Evolutionary conservation across 2,329 filamentous ascomycete species (phyloP), one percentile per base, ranked within the genome.

Genomic region (Trichoderma sp.): DNA sequence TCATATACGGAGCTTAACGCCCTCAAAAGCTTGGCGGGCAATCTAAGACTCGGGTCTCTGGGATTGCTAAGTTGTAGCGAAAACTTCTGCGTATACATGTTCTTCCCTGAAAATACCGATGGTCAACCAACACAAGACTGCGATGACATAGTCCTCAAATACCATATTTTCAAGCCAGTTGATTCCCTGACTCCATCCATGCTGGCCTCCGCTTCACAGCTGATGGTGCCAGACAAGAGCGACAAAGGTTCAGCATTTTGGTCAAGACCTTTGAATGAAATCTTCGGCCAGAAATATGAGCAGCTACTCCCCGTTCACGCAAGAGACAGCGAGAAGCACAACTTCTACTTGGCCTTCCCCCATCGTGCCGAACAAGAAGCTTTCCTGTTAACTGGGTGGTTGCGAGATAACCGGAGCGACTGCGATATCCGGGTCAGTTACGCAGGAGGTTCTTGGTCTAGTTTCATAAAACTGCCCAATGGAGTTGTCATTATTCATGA

Each of bases 331-430:
- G 50, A 16, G 12, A 71, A 77, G 31, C 78, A 81, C 4, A 79
- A 77, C 29, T 87, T 90, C 77, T 90, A 87, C 76, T 79, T 91
- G 1, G 82, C 86, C 2, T 90, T 90, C 67, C 88, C 89, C 0
- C 78, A 79, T 0, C 81, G 83, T 2, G 81, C 82, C 33, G 75
- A 77, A 8, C 74, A 82, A 12, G 83, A 85, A 50, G 82, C 83
- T 21, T 77, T 81, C 9, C 83, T 87, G 9, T n/a, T 90, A 3
- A 82, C 80, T 33, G 80, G 82, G 21, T 91, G 88, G 88, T 79
- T 91, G 11, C 82, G 81, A 6, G 78, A 78, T 5, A 84, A 82
- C 45, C 83, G 87, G 38, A 78, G 83, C 0, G 77, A 83, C 2
- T 88, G 86, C 77, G 83, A 82, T 21, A 82, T 91, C 11, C 86